Percentiles rank a stretch among this genome's conserved stretches.
Evolutionary conservation across 2,329 filamentous ascomycete genomes (phyloP).

Genomic region (Diplocarpon rosae): DNA sequence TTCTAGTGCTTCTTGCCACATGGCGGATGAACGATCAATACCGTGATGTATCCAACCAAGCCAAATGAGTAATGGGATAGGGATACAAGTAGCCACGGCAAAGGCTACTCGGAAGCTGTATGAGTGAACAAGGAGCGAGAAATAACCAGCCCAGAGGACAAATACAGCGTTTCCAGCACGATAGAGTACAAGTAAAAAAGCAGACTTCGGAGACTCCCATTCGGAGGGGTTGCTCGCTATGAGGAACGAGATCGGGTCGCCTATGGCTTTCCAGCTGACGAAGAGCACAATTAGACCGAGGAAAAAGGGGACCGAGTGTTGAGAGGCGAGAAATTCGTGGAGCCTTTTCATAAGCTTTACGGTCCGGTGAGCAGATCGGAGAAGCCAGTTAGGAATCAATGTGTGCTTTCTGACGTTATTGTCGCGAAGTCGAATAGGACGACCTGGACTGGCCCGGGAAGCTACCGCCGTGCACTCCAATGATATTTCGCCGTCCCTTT

Average conservation of each 20-base stretch:
- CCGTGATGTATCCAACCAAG: neutral
- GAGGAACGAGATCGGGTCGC: neutral
- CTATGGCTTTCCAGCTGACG: neutral
- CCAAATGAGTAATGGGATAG: neutral
- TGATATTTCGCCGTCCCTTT: neutral
- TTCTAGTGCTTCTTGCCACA: neutral
- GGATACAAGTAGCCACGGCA: neutral
- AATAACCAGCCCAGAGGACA: neutral
- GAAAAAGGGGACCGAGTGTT: neutral
- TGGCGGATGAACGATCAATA: neutral
- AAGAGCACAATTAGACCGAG: neutral
- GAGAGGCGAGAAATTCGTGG: neutral
- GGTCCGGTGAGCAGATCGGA: neutral
- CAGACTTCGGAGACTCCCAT: neutral
- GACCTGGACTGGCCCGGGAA: too few relatives aligned
- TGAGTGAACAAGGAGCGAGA: neutral
- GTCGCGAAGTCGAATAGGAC: neutral
- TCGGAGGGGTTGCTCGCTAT: neutral
- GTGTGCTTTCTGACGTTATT: neutral
- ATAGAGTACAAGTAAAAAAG: neutral
- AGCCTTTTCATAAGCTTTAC: neutral
- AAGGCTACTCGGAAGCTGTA: neutral
- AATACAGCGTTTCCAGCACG: neutral
- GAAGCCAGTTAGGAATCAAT: neutral
- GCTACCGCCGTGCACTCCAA: neutral